These are phyloP conservation scores for Terfezia claveryi DNA, from an alignment of 495 filamentous ascomycete genomes.

Conservation along the genomic window DNA sequence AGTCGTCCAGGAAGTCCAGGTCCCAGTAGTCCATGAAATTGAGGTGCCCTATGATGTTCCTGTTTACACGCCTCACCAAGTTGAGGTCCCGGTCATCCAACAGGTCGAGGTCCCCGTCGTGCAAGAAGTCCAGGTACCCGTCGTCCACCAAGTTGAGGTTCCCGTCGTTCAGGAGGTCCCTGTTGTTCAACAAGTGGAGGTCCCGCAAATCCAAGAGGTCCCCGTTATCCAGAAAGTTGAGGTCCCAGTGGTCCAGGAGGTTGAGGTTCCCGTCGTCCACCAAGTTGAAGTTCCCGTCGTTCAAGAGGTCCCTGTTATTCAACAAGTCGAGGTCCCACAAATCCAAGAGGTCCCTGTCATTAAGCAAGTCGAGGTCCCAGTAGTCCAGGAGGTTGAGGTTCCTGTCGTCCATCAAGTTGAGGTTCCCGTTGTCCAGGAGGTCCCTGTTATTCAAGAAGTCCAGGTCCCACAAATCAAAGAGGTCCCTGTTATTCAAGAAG, in stretches of 20 bases:
- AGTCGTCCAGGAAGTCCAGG: neutral
- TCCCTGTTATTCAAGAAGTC: neutral
- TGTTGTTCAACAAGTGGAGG: neutral
- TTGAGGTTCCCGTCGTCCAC: neutral
- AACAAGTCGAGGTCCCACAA: neutral
- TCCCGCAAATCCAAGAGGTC: neutral
- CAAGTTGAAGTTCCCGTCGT: neutral
- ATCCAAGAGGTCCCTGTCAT: neutral
- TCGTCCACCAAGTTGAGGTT: neutral
- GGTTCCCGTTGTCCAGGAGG: no score
- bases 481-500: neutral
- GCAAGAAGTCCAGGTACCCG: neutral
- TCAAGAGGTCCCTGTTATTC: neutral
- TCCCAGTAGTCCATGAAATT: neutral
- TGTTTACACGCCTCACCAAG: neutral
- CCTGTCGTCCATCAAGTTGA: no score
- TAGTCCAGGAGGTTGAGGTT: neutral
- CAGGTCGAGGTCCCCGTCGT: neutral
- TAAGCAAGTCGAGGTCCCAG: neutral
- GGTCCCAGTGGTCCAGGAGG: neutral
- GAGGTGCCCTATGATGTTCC: neutral
- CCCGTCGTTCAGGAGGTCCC: neutral
- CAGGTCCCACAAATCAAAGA: neutral
- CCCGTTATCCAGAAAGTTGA: neutral
- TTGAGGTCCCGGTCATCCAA: neutral